phyloP scores from a whole-genome alignment of 1,139 yeast genomes.

The Nakaseomyces bracarensis region DNA sequence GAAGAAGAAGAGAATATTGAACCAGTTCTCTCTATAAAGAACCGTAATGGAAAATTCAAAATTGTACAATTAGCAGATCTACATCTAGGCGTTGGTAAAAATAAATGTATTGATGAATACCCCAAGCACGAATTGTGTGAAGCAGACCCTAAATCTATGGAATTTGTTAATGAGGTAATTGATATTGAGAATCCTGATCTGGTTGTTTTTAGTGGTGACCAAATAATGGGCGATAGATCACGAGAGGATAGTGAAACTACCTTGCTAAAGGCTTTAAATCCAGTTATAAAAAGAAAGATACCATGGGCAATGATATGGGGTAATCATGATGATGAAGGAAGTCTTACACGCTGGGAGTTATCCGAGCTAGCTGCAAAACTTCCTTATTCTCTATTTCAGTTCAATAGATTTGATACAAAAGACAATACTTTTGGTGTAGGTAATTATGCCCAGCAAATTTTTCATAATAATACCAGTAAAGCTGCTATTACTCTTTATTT shows the following conservation, averaged over 20 bases:
- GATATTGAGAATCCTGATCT: constrained; percentile 71
- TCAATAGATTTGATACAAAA: constrained; percentile 48
- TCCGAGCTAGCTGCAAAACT: constrained; percentile 48
- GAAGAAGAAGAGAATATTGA: constrained; percentile 3
- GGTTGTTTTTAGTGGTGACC: constrained; percentile 83
- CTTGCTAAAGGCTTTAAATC: constrained; percentile 64
- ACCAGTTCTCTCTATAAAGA: constrained; percentile 13
- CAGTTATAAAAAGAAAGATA: constrained; percentile 54
- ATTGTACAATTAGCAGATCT: constrained; percentile 81
- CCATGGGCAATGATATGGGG: constrained; percentile 82
- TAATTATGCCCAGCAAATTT: constrained; percentile 56
- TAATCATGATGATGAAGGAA: constrained; percentile 65
- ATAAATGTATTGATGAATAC: constrained; percentile 63
- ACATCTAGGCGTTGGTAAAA: constrained; percentile 72
- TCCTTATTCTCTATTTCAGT: constrained; percentile 57
- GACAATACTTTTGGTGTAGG: constrained; percentile 62
- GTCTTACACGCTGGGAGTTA: constrained; percentile 49
- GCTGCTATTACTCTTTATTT: constrained; percentile 51
- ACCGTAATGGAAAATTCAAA: constrained; percentile 49
- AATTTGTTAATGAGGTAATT: constrained; percentile 53
- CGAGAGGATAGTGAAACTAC: constrained; percentile 71
- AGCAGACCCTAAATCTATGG: constrained; percentile 65
- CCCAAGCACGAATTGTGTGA: constrained; percentile 48
- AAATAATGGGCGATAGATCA: constrained; percentile 53
- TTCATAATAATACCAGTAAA: constrained; percentile 18